These are phyloP conservation scores for Catharanthus roseus DNA, from an alignment of 257 asterid species.

Conservation along the genomic window DNA sequence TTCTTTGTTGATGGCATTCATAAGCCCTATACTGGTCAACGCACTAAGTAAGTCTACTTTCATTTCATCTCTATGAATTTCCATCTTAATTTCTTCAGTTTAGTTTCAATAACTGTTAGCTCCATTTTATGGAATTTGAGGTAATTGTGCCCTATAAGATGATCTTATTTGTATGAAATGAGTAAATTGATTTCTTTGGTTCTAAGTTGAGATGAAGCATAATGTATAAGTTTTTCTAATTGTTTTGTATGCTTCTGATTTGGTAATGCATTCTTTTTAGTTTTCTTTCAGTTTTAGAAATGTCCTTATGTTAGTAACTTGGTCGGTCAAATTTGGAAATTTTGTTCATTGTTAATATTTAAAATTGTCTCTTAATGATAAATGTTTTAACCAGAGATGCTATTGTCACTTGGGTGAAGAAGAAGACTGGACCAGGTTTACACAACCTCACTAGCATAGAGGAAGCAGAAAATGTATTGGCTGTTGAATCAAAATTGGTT, in stretches of 20 bases:
- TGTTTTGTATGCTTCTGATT: not conserved
- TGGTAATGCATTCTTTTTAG: not conserved
- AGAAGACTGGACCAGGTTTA: conserved; percentile 80
- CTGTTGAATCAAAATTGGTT: conserved; percentile 53
- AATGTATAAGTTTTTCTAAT: not conserved
- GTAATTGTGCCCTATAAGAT: not conserved
- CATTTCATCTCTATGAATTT: not conserved
- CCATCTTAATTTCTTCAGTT: not conserved
- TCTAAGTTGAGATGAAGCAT: not conserved
- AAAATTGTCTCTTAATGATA: not conserved
- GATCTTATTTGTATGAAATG: not conserved
- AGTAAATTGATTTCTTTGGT: not conserved
- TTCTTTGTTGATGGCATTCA: conserved; percentile 83
- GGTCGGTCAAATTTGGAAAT: not conserved
- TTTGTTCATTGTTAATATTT: not conserved
- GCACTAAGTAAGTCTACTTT: conserved; percentile 62
- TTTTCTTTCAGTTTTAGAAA: not conserved
- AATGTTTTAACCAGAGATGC: conserved; percentile 53
- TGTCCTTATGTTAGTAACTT: not conserved
- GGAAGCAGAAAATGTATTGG: conserved; percentile 76
- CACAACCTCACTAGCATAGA: conserved; percentile 66
- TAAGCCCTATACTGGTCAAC: conserved; percentile 63
- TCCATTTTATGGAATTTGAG: not conserved
- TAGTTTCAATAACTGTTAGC: not conserved
- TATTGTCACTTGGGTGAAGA: conserved; percentile 83